Conservation (phyloP, 2,329 filamentous ascomycete species). For the Colletotrichum musicola region DNA sequence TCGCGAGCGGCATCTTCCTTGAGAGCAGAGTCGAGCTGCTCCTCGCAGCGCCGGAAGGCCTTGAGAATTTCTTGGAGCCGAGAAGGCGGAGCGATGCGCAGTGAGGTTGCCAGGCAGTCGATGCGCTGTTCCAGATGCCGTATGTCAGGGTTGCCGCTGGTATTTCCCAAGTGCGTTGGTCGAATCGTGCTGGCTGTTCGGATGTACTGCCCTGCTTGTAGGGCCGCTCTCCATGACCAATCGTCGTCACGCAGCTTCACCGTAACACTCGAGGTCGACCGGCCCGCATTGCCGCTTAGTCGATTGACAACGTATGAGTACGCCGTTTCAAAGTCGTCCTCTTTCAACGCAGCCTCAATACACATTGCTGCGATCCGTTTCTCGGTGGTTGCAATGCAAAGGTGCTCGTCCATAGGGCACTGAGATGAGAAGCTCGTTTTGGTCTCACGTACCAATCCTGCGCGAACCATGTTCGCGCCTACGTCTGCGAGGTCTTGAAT, state of each 20-base stretch:
- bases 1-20: slow-evolving; percentile 77
- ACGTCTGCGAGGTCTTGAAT: slow-evolving; percentile 80
- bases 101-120: slow-evolving; percentile 81
- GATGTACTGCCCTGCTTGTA: slow-evolving; percentile 82
- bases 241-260: slow-evolving; percentile 60
- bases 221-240: slow-evolving; percentile 83
- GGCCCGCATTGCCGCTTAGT: slow-evolving; percentile 58
- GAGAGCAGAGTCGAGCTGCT: slow-evolving; percentile 77
- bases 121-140: slow-evolving; percentile 84
- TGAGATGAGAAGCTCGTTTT: slow-evolving; percentile 44
- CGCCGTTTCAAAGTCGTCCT: slow-evolving; percentile 87
- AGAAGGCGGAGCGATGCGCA: slow-evolving; percentile 77
- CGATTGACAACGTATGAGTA: slow-evolving; percentile 86
- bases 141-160: slow-evolving; percentile 71
- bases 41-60: slow-evolving; percentile 81
- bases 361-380: slow-evolving; percentile 83
- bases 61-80: slow-evolving; percentile 81
- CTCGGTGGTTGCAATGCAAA: slow-evolving; percentile 58
- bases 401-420: slow-evolving; percentile 44
- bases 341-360: slow-evolving; percentile 79
- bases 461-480: slow-evolving; percentile 74
- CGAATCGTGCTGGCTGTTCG: slow-evolving; percentile 65
- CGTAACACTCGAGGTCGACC: slow-evolving; percentile 43
- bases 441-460: slow-evolving; percentile 60
- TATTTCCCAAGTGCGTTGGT: slow-evolving; percentile 71